phyloP scores from a whole-genome alignment of 2,329 filamentous ascomycete genomes.

The Xylariomycetidae sp. region DNA sequence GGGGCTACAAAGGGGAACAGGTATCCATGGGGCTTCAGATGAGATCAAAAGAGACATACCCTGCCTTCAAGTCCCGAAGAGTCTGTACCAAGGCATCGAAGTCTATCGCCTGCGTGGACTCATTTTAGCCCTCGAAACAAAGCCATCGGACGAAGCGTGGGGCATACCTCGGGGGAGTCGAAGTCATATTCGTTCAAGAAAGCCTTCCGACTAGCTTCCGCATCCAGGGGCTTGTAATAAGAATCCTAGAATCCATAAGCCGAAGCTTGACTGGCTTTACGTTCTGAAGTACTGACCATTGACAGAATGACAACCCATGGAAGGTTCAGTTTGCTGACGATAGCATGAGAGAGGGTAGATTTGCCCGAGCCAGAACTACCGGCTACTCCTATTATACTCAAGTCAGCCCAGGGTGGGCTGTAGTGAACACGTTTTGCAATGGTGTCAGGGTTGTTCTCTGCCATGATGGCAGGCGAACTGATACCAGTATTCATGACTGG shows the following conservation, averaged over 20 bases:
- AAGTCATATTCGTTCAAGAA: conserved; percentile 95
- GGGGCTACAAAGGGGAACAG: conserved; percentile 1
- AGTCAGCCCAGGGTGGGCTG: conserved; percentile 90
- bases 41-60: conserved; percentile 66
- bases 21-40: too few species aligned
- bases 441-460: conserved; percentile 32
- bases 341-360: conserved; percentile 87
- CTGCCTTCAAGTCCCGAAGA: conserved; percentile 80
- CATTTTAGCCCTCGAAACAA: conserved; percentile 16
- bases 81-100: conserved; percentile 83
- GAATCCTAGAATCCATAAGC: too few species aligned
- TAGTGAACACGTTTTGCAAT: conserved; percentile 67
- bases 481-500: conserved; percentile 24
- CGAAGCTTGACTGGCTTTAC: not conserved
- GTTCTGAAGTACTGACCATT: conserved; percentile 59
- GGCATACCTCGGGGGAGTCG: conserved; percentile 70
- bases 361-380: conserved; percentile 95
- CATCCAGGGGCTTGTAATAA: conserved; percentile 86
- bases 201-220: conserved; percentile 73
- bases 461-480: conserved; percentile 20
- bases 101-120: conserved; percentile 64
- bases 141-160: conserved; percentile 1
- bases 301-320: conserved; percentile 98
- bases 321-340: conserved; percentile 82
- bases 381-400: conserved; percentile 94